These are phyloP conservation scores for Arthrinium puccinioides DNA, from an alignment of 2,329 filamentous ascomycete genomes.

Conservation along the genomic window DNA sequence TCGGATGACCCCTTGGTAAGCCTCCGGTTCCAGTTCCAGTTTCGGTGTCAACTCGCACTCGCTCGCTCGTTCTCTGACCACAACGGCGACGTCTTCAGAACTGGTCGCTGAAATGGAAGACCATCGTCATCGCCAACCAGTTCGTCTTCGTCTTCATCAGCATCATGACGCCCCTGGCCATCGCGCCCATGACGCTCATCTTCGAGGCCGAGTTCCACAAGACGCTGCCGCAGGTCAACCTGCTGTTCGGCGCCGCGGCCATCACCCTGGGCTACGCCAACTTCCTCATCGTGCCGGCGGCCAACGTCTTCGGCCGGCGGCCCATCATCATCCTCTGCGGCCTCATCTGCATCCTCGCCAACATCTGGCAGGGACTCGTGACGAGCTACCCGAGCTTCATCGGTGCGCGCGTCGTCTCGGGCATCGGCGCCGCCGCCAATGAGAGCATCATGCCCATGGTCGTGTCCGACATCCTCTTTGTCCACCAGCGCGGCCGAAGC, in stretches of 20 bases:
- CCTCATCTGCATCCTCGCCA: conserved; percentile 20
- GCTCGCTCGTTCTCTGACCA: conserved; percentile 1
- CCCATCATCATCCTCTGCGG: conserved; percentile 22
- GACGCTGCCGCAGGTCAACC: conserved; percentile 23
- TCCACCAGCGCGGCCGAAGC: conserved; percentile 20
- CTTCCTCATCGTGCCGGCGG: conserved; percentile 23
- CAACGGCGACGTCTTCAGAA: conserved; percentile 12
- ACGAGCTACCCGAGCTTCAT: conserved; percentile 23
- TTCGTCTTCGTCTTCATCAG: conserved; percentile 25
- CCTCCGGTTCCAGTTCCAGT: too few relatives aligned
- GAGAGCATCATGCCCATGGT: conserved; percentile 28
- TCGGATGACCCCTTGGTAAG: conserved; percentile 16
- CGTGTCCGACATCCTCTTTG: conserved; percentile 22
- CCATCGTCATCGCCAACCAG: conserved; percentile 23
- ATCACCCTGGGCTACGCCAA: conserved; percentile 26
- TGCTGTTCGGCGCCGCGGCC: conserved; percentile 24
- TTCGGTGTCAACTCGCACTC: too few relatives aligned
- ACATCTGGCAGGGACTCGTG: conserved; percentile 22
- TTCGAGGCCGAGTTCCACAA: conserved; percentile 26
- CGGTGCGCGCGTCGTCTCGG: conserved; percentile 22
- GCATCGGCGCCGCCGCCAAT: conserved; percentile 22
- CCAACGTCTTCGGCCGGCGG: conserved; percentile 24
- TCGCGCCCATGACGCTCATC: conserved; percentile 25
- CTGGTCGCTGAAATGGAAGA: conserved; percentile 24
- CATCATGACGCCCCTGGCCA: conserved; percentile 26